A percentile compares a stretch with the other conserved stretches of the same genome.
phyloP scores from a whole-genome alignment of 192 early-diverging fungal species.

The Obelidium mucronatum region DNA sequence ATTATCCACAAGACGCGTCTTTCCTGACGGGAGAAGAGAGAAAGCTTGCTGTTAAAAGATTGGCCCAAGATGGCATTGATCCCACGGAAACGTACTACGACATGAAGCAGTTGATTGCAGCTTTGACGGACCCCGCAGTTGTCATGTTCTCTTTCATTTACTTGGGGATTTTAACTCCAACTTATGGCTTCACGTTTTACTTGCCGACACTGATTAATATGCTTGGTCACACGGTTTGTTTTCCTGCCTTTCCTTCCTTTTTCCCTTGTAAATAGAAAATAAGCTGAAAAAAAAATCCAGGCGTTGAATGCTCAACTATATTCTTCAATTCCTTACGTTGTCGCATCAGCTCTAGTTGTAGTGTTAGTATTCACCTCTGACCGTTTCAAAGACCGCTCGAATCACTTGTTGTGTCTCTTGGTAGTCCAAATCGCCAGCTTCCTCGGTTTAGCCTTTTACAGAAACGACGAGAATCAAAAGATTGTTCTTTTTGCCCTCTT shows the following conservation, averaged over 20 bases:
- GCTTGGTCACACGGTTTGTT: conserved; percentile 44
- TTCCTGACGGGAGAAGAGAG: conserved; percentile 65
- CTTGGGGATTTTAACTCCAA: conserved; percentile 26
- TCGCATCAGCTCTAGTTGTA: conserved; percentile 33
- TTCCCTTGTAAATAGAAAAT: neutral
- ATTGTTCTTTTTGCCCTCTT: conserved; percentile 6
- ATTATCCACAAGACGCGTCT: conserved; percentile 45
- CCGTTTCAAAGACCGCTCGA: conserved; percentile 29
- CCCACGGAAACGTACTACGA: conserved; percentile 30
- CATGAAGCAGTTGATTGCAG: neutral
- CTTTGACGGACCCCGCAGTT: conserved; percentile 32
- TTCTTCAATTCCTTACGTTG: conserved; percentile 40
- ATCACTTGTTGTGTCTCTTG: conserved; percentile 18
- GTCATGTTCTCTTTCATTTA: conserved; percentile 35
- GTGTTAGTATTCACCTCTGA: conserved; percentile 32
- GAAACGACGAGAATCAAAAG: conserved; percentile 17
- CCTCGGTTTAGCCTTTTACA: conserved; percentile 34
- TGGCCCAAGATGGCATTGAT: conserved; percentile 41
- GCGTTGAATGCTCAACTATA: conserved; percentile 42
- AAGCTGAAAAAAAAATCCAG: neutral
- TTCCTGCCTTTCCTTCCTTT: neutral
- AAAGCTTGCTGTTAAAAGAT: conserved; percentile 58
- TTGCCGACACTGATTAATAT: conserved; percentile 46
- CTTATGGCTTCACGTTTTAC: conserved; percentile 46
- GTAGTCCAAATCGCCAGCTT: conserved; percentile 20